Evolutionary conservation across 2,329 filamentous ascomycete species (phyloP), one percentile per base, ranked within the genome.

Genomic region (Diaporthe citrichinensis): DNA sequence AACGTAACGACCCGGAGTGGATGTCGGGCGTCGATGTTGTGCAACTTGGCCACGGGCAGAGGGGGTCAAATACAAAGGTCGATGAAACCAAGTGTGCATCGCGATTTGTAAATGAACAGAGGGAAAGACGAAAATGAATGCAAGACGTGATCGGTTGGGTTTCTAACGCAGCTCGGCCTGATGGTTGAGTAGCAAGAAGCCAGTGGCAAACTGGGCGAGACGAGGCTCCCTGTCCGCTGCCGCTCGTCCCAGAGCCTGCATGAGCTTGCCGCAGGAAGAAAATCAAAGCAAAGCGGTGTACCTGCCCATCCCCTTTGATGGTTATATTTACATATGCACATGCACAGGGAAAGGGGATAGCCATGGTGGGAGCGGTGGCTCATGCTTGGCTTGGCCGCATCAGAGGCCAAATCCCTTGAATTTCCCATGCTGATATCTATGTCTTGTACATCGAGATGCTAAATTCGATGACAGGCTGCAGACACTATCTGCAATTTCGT

Each of bases 181-280:
- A 68, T 28, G 65, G 65, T 53, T 53, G 46, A 41, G 36, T 25
- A 31, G n/a, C 23, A 44, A 62, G 59, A 17, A 62, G n/a, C 59
- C 59, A 44, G 36, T 62, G 59, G 59, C 36, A 20, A 44, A 62
- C 0, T 20, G 62, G 23, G n/a, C 62, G 23, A 49, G 44, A 67
- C 28, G 44, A 39, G 12, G 12, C 46, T 53, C 65, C 23, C 23
- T 36, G 23, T 25, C 65, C 65, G 31, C 65, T 53, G 65, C 46
- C 65, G 46, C 46, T 68, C 46, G 5, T 68, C 65, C 65, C 65
- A 68, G n/a, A 68, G 65, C 46, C 65, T 68, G 65, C 65, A 68
- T 68, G 25, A 53, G 14, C 46, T 39, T 53, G 65, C 46, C 65
- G 46, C 23, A 68, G 34, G 36, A 67, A 39, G 3, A 17, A 68